Evolutionary conservation across 805 yeast genomes (phyloP).

Genomic region (Wickerhamiella slavikovae): DNA sequence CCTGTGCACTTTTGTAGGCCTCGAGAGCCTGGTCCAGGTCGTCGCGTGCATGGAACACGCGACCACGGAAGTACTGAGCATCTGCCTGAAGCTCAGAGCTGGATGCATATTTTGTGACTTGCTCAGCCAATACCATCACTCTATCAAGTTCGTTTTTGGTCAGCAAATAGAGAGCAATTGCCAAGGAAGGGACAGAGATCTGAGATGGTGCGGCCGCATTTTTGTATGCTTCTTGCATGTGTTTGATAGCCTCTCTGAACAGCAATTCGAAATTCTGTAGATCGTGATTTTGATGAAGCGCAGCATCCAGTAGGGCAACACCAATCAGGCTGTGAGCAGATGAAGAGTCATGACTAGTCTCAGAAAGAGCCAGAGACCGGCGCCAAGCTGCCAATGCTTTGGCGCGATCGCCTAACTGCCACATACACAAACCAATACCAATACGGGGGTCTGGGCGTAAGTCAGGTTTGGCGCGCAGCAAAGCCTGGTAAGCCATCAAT

Average conservation of each 20-base stretch:
- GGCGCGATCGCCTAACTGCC: constrained; percentile 62
- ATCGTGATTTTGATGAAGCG: constrained; percentile 30
- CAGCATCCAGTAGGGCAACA: constrained; percentile 44
- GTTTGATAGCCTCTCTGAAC: constrained; percentile 37
- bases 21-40: constrained; percentile 55
- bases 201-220: constrained; percentile 28
- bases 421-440: constrained; percentile 86
- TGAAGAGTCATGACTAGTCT: constrained; percentile 25
- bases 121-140: constrained; percentile 35
- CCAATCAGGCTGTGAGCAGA: constrained; percentile 47
- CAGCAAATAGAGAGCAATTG: constrained; percentile 51
- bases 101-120: constrained; percentile 24
- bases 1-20: constrained; percentile 50
- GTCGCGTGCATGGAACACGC: constrained; percentile 40
- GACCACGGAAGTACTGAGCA: constrained; percentile 67
- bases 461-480: constrained; percentile 49
- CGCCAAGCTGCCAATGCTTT: constrained; percentile 73
- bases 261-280: constrained; percentile 33
- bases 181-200: constrained; percentile 36
- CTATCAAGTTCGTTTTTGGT: constrained; percentile 39
- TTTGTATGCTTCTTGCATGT: constrained; percentile 21
- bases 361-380: constrained; percentile 48
- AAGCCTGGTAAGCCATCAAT: constrained; percentile 65
- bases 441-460: constrained; percentile 80
- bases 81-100: constrained; percentile 31